Conservation (phyloP, 768 basidiomycete genomes). For the Tricholoma flavovirens region DNA sequence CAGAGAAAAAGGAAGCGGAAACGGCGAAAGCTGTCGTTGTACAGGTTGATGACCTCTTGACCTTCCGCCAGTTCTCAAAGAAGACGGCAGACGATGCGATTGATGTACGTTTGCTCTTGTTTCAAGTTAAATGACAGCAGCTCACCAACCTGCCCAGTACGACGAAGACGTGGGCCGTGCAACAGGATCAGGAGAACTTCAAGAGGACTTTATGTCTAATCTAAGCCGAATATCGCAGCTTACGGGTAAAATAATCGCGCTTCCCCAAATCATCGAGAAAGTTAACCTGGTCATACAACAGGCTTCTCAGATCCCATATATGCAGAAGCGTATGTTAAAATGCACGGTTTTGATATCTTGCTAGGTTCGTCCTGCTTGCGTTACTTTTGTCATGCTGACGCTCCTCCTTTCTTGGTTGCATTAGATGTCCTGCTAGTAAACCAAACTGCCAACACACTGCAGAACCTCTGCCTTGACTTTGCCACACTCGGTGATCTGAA, state of each 20-base stretch:
- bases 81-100: conserved; percentile 78
- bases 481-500: conserved; percentile 96
- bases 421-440: conserved; percentile 94
- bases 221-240: conserved; percentile 90
- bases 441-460: conserved; percentile 88
- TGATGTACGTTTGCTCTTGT: conserved; percentile 40
- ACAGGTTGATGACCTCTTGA: conserved; percentile 90
- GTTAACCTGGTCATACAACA: conserved; percentile 17
- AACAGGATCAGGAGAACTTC: conserved; percentile 76
- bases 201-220: conserved; percentile 93
- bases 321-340: conserved; percentile 95
- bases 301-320: conserved; percentile 99
- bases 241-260: conserved; percentile 52
- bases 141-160: conserved; percentile 47
- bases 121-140: background rate
- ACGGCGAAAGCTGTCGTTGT: conserved; percentile 57
- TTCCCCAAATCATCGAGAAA: background rate
- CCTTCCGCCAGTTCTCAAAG: conserved; percentile 94
- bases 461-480: conserved; percentile 96
- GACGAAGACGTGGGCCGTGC: conserved; percentile 86
- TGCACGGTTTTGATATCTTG: conserved; percentile 95
- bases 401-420: background rate
- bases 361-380: conserved; percentile 52
- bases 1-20: conserved; percentile 87
- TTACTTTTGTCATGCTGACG: background rate